These are phyloP conservation scores for Porpolomopsis calyptriformis DNA, from an alignment of 768 basidiomycete species.

Conservation along the genomic window DNA sequence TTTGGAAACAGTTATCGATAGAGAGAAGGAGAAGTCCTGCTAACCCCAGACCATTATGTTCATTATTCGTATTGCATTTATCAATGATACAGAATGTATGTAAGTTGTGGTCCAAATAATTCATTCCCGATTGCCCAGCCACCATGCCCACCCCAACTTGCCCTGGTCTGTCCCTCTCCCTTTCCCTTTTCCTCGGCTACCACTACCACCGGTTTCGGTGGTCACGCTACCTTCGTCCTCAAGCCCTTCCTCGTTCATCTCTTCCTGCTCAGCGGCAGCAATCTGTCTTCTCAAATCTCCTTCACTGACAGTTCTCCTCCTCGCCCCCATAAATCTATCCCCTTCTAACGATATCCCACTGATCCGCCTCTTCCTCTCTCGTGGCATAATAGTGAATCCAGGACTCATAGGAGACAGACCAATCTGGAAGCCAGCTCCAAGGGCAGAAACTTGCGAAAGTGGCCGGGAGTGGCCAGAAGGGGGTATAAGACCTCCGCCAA, in stretches of 20 bases:
- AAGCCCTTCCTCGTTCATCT: constrained; percentile 48
- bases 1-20: no score
- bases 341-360: constrained; percentile 19
- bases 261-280: constrained; percentile 64
- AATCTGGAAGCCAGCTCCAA: constrained; percentile 57
- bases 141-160: background rate
- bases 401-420: constrained; percentile 68
- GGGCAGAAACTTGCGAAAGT: background rate
- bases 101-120: no score
- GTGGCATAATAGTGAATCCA: constrained; percentile 61
- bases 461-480: background rate
- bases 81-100: no score
- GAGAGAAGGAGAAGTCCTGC: no score
- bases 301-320: constrained; percentile 45
- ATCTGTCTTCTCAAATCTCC: constrained; percentile 67
- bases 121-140: background rate
- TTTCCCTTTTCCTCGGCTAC: background rate
- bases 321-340: constrained; percentile 9
- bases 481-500: background rate
- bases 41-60: no score
- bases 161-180: background rate
- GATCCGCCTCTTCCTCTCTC: constrained; percentile 34
- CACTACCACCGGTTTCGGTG: background rate
- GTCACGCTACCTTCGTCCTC: constrained; percentile 4
- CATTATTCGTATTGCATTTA: no score